Base-by-base conservation (phyloP, 305 asterid species). In the Coffea humblotiana region DNA sequence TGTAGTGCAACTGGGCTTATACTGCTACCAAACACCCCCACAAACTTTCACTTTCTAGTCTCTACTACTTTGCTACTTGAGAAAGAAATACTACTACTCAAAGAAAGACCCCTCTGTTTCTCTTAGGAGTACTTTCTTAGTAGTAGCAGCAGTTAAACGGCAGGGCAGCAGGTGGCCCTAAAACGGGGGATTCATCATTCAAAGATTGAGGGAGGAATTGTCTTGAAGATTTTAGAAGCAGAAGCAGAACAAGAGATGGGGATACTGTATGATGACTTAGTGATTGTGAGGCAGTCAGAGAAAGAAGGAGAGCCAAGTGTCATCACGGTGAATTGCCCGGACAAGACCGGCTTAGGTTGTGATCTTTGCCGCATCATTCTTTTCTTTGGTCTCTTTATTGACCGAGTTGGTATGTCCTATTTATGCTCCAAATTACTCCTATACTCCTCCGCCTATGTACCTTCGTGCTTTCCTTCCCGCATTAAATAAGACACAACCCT, bases 261-360 rank as follows among this genome's bases (percentile, higher is more conserved):
- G 77, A 78, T 91, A 67, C 81, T 90, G 86, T 81, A 85, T 70
- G 98, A 94, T 75, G 98, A 94, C 86, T 88, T 90, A 12, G 98
- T 94, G 76, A 80, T 92, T 67, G 81, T 94, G 37, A 89, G 86
- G 37, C 92, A 83, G 25, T 79, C 97, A 2, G 97, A 92, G 86
- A 86, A 82, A 73, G 92, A 85, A 87, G 96, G 89, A 32, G 97
- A 94, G 37, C 92, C 97, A 15, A 89, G 86, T 85, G 95, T 91
- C 23, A 91, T 94, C 32, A 94, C 98, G n/a, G 95, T 92, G 0
- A 94, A 92, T 81, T 93, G 98, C 47, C 98, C 98, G 0, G 98
- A 92, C 84, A 94, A 93, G 86, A 95, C 97, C 86, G 98, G 98
- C 4, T 77, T 95, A 84, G 97, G 98, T 2, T 91, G 87, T 77